Percentiles rank a stretch among this genome's conserved stretches.
Evolutionary conservation across 2,329 filamentous ascomycete genomes (phyloP).

Genomic region (Blumeria graminis): DNA sequence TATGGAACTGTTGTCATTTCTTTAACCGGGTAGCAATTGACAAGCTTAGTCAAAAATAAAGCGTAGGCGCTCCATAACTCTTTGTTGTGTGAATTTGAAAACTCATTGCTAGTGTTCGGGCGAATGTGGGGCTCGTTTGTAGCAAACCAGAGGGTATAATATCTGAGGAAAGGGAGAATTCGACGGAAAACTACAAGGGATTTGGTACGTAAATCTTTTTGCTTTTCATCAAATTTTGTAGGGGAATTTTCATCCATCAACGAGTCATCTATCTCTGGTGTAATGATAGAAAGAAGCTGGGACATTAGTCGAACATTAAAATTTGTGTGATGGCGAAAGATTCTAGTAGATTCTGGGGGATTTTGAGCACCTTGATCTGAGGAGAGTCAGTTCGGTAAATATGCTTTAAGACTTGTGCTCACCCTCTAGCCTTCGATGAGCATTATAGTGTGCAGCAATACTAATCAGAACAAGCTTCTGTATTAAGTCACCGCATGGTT

Average conservation of each 20-base stretch:
- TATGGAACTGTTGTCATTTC: constrained; percentile 32
- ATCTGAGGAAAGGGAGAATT: constrained; percentile 36
- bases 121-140: constrained; percentile 26
- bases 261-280: constrained; percentile 39
- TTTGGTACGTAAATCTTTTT: constrained; percentile 19
- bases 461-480: constrained; percentile 69
- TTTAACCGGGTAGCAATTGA: constrained; percentile 31
- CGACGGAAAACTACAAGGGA: constrained; percentile 33
- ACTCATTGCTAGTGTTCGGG: constrained; percentile 22
- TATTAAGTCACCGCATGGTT: constrained; percentile 37
- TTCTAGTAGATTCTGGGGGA: constrained; percentile 14
- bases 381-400: constrained; percentile 1
- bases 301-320: constrained; percentile 61
- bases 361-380: constrained; percentile 19
- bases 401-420: constrained; percentile 8
- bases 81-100: constrained; percentile 26
- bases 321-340: constrained; percentile 42
- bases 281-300: constrained; percentile 42
- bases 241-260: constrained; percentile 19
- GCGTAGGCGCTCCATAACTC: constrained; percentile 43
- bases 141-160: constrained; percentile 45
- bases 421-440: constrained; percentile 35
- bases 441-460: constrained; percentile 58
- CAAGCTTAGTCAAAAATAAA: constrained; percentile 32
- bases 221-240: constrained; percentile 17